Evolutionary conservation across 2,329 filamentous ascomycete species (phyloP).

Genomic region (Ceratocystis colombiana): DNA sequence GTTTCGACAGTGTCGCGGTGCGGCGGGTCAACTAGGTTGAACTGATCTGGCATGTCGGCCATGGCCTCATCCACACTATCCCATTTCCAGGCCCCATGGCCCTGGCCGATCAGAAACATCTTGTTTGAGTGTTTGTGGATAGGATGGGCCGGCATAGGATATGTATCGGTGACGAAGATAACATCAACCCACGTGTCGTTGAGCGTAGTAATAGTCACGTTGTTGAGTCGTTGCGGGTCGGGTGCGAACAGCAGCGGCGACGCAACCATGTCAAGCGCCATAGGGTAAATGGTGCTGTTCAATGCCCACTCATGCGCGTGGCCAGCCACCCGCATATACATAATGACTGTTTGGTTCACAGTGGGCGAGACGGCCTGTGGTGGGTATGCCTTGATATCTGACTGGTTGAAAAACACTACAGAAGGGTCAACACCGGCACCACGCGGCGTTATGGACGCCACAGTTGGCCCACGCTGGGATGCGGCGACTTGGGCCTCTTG

Average conservation of each 20-base stretch:
- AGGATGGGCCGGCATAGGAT: conserved; percentile 44
- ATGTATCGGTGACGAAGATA: conserved; percentile 39
- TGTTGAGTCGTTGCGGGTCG: conserved; percentile 31
- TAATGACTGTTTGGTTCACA: conserved; percentile 40
- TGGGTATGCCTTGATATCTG: conserved; percentile 40
- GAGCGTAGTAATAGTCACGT: conserved; percentile 41
- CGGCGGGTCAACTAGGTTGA: conserved; percentile 49
- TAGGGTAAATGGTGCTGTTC: conserved; percentile 38
- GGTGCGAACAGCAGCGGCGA: conserved; percentile 41
- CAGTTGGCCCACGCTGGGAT: conserved; percentile 31
- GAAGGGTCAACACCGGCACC: conserved; percentile 25
- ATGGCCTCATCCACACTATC: conserved; percentile 44
- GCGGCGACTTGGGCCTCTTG: conserved; percentile 28
- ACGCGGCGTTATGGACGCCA: conserved; percentile 34
- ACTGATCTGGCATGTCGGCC: conserved; percentile 38
- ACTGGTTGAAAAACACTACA: conserved; percentile 39
- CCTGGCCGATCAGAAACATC: conserved; percentile 47
- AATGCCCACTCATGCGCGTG: conserved; percentile 46
- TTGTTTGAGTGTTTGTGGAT: conserved; percentile 57
- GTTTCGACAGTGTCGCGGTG: conserved; percentile 38
- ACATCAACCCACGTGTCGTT: conserved; percentile 47
- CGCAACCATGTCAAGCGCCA: conserved; percentile 32
- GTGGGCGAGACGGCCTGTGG: conserved; percentile 35
- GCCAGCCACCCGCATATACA: conserved; percentile 36
- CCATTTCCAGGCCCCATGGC: conserved; percentile 43